A percentile compares a stretch with the other conserved stretches of the same genome.
Conservation (phyloP, 2,329 filamentous ascomycete species). For the Pyrenophora graminea region DNA sequence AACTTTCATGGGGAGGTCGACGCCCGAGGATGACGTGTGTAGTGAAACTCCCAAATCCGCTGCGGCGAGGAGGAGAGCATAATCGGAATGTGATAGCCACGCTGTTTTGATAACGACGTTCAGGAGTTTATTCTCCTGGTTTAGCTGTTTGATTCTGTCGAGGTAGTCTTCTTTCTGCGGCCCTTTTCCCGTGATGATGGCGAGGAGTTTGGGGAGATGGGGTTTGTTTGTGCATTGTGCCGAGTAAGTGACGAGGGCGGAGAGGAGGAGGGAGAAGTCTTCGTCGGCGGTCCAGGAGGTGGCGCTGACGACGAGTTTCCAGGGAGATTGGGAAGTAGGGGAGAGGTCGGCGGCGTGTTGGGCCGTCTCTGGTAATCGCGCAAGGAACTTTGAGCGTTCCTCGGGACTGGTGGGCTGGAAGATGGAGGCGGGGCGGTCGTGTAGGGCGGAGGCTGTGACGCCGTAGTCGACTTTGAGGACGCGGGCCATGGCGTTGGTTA, state of each 20-base stretch:
- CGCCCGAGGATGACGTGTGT: constrained; percentile 90
- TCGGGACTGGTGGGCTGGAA: constrained; percentile 70
- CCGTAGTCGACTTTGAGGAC: constrained; percentile 71
- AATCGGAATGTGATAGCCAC: constrained; percentile 83
- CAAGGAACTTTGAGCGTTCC: constrained; percentile 60
- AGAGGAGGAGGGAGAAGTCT: constrained; percentile 86
- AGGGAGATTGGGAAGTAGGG: constrained; percentile 53
- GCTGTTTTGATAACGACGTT: constrained; percentile 76
- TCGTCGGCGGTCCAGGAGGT: constrained; percentile 98
- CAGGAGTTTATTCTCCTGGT: constrained; percentile 64
- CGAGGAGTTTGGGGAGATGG: constrained; percentile 70
- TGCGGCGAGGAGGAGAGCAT: constrained; percentile 79
- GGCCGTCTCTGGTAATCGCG: constrained; percentile 66
- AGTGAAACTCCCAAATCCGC: constrained; percentile 90
- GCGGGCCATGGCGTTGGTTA: constrained; percentile 84
- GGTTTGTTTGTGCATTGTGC: constrained; percentile 51
- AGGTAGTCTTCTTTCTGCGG: constrained; percentile 81
- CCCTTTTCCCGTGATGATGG: constrained; percentile 93
- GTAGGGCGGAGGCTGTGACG: constrained; percentile 63
- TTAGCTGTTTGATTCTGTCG: constrained; percentile 64
- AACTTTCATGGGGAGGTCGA: constrained; percentile 98
- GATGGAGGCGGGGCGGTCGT: constrained; percentile 78
- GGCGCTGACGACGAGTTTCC: constrained; percentile 80
- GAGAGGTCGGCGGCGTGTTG: constrained; percentile 62
- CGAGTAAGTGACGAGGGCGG: constrained; percentile 78